A percentile compares a stretch with the other conserved stretches of the same genome.
Evolutionary conservation across 2,329 filamentous ascomycete genomes (phyloP).

Genomic region (Paracoccidioides lutzii): DNA sequence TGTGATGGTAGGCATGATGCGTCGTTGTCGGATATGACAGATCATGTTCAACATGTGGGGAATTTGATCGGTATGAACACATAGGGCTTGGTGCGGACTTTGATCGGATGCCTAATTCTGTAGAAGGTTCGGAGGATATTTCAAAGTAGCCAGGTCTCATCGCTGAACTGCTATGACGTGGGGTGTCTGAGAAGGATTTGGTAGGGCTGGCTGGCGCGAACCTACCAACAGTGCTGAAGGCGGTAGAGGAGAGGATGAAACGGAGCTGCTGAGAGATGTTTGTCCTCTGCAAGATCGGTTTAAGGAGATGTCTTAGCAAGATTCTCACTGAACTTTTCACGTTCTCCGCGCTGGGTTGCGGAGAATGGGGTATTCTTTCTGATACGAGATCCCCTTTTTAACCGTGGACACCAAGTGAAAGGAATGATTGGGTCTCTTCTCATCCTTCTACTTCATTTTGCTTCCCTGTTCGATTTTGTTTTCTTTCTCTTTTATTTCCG

Average conservation of each 20-base stretch:
- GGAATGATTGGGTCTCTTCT: too few species aligned
- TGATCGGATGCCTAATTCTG: constrained; percentile 52
- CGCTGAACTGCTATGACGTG: constrained; percentile 57
- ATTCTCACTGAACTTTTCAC: neutral
- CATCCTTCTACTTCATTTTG: too few species aligned
- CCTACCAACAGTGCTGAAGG: constrained; percentile 68
- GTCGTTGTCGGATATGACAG: constrained; percentile 63
- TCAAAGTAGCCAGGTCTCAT: constrained; percentile 70
- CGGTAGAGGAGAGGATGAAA: constrained; percentile 56
- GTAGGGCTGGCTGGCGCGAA: constrained; percentile 69
- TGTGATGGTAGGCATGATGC: constrained; percentile 55
- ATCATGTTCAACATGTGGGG: constrained; percentile 74
- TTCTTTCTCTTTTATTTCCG: too few species aligned
- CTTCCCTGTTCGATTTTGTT: too few species aligned
- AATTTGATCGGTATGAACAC: constrained; percentile 68
- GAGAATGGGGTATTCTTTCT: neutral
- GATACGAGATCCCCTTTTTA: too few species aligned
- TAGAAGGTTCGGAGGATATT: constrained; percentile 70
- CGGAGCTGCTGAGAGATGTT: neutral
- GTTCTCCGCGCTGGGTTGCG: neutral
- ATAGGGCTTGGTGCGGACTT: constrained; percentile 86
- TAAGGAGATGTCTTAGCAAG: neutral
- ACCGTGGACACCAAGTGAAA: too few species aligned
- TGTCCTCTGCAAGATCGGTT: constrained; percentile 1
- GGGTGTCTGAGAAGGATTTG: constrained; percentile 61